Base-by-base conservation (phyloP, 176 grass and related monocot species). In the Zea luxurians region DNA sequence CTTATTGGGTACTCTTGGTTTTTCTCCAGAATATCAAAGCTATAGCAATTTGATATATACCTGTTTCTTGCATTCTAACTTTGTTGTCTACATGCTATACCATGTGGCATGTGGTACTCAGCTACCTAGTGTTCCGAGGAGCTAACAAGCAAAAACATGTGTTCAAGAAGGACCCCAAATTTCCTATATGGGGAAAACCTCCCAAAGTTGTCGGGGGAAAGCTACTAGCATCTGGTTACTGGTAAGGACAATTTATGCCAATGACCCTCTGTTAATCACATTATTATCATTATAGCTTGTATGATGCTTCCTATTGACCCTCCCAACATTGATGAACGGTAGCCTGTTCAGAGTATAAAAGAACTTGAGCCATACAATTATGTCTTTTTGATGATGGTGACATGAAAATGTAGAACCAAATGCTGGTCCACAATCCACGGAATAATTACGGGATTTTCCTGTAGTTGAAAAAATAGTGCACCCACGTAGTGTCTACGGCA, bases 121-220 rank as follows among this genome's bases (percentile, higher is more conserved):
- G 92, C n/a, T 98, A 98, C 64, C 41, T 79, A 47, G 88, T 95
- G 82, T 98, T 98, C 76, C 86, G 96, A 85, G 96, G 90, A 75
- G 89, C 96, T 61, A 98, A 98, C 88, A 98, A 92, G 68, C 96
- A 98, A 75, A 94, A 98, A 50, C 92, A 98, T 82, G 4, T 94
- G 74, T 92, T 98, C 79, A 98, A 98, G 88, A 94, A 94, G 83
- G 85, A 98, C 50, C 89, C 92, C 75, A 98, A 95, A 71, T 83
- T 88, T 92, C 83, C 48, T 20, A 95, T 98, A 81, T 98, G 96
- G 96, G 96, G 92, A 64, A 90, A 89, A 82, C 80, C 85, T 75
- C 92, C 96, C 71, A 92, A 94, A 89, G 79, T 94, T 57, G 82
- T 94, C 47, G 89, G 92, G 53, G 96, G 92, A 79, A 98, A 98